Percentiles rank a stretch among this genome's conserved stretches.
phyloP scores from a whole-genome alignment of 345 rosid genomes.

The Eucalyptus marginata region DNA sequence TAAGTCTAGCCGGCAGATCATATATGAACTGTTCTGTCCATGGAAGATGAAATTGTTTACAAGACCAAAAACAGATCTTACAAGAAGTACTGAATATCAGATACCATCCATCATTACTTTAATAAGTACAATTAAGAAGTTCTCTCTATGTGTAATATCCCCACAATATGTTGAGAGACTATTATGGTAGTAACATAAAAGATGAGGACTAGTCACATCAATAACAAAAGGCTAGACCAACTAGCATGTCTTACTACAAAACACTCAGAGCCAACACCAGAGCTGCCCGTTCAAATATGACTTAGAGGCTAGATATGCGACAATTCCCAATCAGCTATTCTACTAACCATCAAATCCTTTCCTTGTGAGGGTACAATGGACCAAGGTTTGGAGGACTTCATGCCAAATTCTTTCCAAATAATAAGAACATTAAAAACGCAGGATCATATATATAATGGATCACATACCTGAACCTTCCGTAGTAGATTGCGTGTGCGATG shows the following conservation, averaged over 20 bases:
- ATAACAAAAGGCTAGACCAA: neutral
- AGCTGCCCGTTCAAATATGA: neutral
- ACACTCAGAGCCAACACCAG: neutral
- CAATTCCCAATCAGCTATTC: neutral
- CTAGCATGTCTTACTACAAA: neutral
- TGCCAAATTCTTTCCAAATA: neutral
- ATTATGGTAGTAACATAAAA: neutral
- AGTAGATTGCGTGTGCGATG: conserved; percentile 94
- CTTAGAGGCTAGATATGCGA: neutral
- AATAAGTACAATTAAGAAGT: neutral
- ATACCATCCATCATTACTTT: neutral
- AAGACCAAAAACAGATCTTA: conserved; percentile 1
- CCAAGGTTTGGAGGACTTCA: neutral
- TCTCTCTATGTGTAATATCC: neutral
- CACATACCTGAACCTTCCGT: conserved; percentile 89
- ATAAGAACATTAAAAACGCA: neutral
- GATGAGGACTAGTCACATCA: neutral
- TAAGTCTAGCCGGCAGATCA: conserved; percentile 96
- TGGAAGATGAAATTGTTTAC: conserved; percentile 22
- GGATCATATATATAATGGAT: neutral
- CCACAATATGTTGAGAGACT: neutral
- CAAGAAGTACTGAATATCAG: neutral
- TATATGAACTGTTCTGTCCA: conserved; percentile 91
- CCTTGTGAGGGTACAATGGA: neutral
- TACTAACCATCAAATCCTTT: neutral